Evolutionary conservation across 2,329 filamentous ascomycete genomes (phyloP).

Genomic region (Aspergillus tanneri): DNA sequence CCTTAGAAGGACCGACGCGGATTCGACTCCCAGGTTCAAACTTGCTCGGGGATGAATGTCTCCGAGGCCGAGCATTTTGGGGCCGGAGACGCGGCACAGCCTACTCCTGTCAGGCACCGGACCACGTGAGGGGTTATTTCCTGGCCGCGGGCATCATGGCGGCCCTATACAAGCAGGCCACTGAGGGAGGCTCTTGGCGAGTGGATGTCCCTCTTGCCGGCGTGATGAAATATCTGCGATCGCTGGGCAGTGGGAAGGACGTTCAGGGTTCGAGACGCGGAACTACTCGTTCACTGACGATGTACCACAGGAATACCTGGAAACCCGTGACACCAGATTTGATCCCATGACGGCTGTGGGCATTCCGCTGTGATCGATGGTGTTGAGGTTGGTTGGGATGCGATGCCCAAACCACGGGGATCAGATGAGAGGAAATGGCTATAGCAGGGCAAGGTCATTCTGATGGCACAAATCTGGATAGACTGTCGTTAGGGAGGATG

Average conservation of each 20-base stretch:
- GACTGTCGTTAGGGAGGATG: too few species aligned
- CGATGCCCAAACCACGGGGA: slow-evolving; percentile 53
- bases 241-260: slow-evolving; percentile 51
- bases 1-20: slow-evolving; percentile 51
- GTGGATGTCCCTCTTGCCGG: slow-evolving; percentile 58
- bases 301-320: slow-evolving; percentile 39
- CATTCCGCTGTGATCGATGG: slow-evolving; percentile 54
- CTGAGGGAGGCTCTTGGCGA: slow-evolving; percentile 50
- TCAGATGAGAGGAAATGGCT: slow-evolving; percentile 38
- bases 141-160: slow-evolving; percentile 55
- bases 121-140: slow-evolving; percentile 57
- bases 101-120: slow-evolving; percentile 57
- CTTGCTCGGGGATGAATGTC: slow-evolving; percentile 56
- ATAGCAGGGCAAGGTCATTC: too few species aligned
- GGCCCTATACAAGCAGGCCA: slow-evolving; percentile 51
- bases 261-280: slow-evolving; percentile 44
- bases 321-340: slow-evolving; percentile 47
- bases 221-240: slow-evolving; percentile 57
- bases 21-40: slow-evolving; percentile 58
- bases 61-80: slow-evolving; percentile 53
- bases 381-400: slow-evolving; percentile 49
- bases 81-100: slow-evolving; percentile 40
- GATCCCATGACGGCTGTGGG: slow-evolving; percentile 49
- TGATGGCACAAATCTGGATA: too few species aligned
- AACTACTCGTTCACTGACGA: slow-evolving; percentile 35